These are phyloP conservation scores for Ophiostoma sp. DNA, from an alignment of 2,329 filamentous ascomycete species.

Conservation along the genomic window DNA sequence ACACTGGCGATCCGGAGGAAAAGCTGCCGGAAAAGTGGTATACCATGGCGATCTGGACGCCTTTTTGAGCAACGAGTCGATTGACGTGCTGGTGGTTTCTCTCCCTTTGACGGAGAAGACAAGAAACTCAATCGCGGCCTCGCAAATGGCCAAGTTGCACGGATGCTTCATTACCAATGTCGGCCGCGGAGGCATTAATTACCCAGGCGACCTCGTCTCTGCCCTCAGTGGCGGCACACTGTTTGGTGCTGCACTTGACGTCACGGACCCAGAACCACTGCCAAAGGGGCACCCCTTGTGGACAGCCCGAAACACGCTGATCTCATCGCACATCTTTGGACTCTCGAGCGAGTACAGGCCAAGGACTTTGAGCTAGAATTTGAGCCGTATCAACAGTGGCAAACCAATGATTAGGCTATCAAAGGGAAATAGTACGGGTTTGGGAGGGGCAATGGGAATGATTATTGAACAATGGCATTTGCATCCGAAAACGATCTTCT, in stretches of 20 bases:
- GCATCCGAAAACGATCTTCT: background rate
- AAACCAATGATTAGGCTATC: background rate
- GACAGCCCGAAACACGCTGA: slow-evolving; percentile 61
- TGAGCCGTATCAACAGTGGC: background rate
- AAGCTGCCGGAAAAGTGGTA: slow-evolving; percentile 46
- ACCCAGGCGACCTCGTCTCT: background rate
- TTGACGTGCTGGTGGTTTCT: background rate
- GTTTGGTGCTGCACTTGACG: slow-evolving; percentile 66
- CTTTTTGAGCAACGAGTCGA: background rate
- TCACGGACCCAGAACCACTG: slow-evolving; percentile 73
- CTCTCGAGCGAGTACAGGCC: background rate
- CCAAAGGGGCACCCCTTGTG: slow-evolving; percentile 64
- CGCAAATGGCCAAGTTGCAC: background rate
- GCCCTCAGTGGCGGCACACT: slow-evolving; percentile 32
- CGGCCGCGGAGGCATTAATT: background rate
- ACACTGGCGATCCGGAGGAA: slow-evolving; percentile 53
- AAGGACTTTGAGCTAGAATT: background rate
- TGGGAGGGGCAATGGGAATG: background rate
- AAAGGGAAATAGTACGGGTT: background rate
- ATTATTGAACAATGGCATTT: background rate
- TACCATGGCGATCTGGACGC: slow-evolving; percentile 38
- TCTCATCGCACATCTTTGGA: slow-evolving; percentile 48
- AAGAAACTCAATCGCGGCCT: background rate
- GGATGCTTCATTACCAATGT: background rate
- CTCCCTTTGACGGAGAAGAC: background rate